Evolutionary conservation across 805 yeast genomes (phyloP), one percentile per base, ranked within the genome.

Genomic region (Yarrowia keelungensis): DNA sequence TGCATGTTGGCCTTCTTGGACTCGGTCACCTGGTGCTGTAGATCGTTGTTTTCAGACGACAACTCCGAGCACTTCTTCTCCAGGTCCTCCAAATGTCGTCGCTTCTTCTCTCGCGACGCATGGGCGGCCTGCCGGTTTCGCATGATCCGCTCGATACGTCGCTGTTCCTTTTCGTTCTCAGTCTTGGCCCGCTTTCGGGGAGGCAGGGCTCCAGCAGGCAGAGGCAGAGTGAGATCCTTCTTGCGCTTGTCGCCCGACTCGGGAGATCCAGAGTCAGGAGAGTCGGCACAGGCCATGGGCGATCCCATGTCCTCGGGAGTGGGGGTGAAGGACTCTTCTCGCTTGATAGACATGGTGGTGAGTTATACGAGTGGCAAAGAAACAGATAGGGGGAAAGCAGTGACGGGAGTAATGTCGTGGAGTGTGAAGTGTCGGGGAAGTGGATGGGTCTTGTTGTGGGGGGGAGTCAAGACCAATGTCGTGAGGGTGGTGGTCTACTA

Each of bases 101-200:
- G 86, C 85, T 94, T 94, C 86, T 94, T 93, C 77, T 95, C 99
- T 73, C 99, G 86, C 38, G 97, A 91, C 67, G 97, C 97, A 78
- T 94, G 98, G 59, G 99, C 99, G 15, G 98, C 98, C 77, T 94
- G 89, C 76, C 98, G 86, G 79, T 94, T 94, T 77, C 99, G 86
- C 74, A 94, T 82, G 64, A 95, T 93, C 65, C 99, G 84, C 80
- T 95, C 98, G 68, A 93, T 87, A 58, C 97, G 86, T 72, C 98
- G 88, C 81, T 94, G 98, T 79, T 95, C 98, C 81, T 94, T 95
- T 81, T 94, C 98, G 80, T 93, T 97, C 73, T 90, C 86, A 50
- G 99, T 95, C 83, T 90, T 92, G 8, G 99, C 98, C 74, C 98
- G 87, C 82, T 95, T 95, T 72, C 98, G 86, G 67, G 98, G 98